Base-by-base conservation (phyloP, 257 asterid species). In the Knoxia roxburghii region DNA sequence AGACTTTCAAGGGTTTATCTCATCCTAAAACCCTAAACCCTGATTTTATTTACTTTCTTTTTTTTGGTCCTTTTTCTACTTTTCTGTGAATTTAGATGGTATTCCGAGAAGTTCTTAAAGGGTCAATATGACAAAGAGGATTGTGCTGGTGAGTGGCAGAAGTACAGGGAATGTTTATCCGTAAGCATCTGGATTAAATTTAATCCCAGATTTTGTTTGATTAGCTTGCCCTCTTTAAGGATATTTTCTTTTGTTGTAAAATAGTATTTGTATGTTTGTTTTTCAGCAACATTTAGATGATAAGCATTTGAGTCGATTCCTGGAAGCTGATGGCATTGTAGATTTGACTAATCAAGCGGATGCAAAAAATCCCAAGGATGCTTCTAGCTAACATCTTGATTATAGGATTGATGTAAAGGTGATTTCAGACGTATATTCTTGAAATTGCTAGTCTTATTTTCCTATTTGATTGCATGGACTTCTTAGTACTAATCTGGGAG, bases 51-150 rank as follows among this genome's bases (percentile, higher is more conserved):
- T 60, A 20, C n/a, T 70, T 1, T 27, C 40, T 29, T 11, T 58
- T 2, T 20, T 59, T 7, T 45, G 14, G 23, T 52, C 61, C 40
- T 12, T 2, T 15, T 10, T 27, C 5, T 11, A 17, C 56, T 66
- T 14, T 49, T 49, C 43, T 60, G 52, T 7, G 0, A 60, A 40
- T 65, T 57, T 70, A 90, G 98, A 77, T 88, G 98, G 95, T 90
- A 89, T 78, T 85, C 89, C 0, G 96, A 89, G 69, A 86, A 88
- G 75, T 90, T 89, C 77, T 77, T 88, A 87, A 93, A 87, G 84
- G 96, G 97, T n/a, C 85, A 85, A 65, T 92, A 96, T 91, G 82
- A 89, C 46, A 89, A 86, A 75, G 82, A 83, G 71, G 96, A 77
- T 37, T 93, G 98, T 74, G 77, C 77, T 60, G 60, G 76, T 50